phyloP scores from a whole-genome alignment of 305 asterid genomes.

The Fraxinus baroniana region DNA sequence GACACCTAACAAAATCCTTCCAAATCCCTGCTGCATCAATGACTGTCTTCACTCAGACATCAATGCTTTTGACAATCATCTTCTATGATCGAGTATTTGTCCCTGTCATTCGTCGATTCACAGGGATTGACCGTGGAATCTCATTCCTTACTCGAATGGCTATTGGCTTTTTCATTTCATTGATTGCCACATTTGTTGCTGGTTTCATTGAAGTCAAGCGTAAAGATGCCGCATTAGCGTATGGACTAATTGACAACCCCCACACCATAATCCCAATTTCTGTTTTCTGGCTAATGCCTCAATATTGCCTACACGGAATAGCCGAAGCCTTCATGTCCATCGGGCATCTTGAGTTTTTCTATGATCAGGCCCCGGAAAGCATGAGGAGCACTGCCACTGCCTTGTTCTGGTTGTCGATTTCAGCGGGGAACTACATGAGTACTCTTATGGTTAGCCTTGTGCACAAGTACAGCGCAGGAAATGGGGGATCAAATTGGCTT shows the following conservation, averaged over 20 bases:
- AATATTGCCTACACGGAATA: constrained; percentile 38
- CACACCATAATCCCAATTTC: constrained; percentile 26
- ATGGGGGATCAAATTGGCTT: constrained; percentile 5
- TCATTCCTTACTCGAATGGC: constrained; percentile 40
- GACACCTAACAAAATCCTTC: constrained; percentile 20
- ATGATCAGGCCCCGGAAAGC: constrained; percentile 43
- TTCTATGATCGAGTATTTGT: constrained; percentile 34
- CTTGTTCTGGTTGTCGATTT: constrained; percentile 2
- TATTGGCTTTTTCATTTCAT: constrained; percentile 33
- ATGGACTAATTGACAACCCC: neutral
- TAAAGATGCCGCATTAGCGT: neutral
- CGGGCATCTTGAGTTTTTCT: constrained; percentile 43
- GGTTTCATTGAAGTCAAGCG: neutral
- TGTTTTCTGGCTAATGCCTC: constrained; percentile 44
- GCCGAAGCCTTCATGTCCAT: constrained; percentile 41
- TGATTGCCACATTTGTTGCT: constrained; percentile 21
- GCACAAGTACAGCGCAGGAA: neutral
- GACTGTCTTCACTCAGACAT: constrained; percentile 15
- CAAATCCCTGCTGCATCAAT: constrained; percentile 33
- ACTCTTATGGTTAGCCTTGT: constrained; percentile 36
- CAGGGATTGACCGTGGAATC: constrained; percentile 36
- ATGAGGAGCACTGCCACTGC: constrained; percentile 47
- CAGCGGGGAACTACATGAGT: constrained; percentile 35
- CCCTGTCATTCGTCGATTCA: constrained; percentile 27
- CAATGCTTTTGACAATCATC: neutral